phyloP scores from a whole-genome alignment of 2,329 filamentous ascomycete genomes.

The Thelonectria discophora region DNA sequence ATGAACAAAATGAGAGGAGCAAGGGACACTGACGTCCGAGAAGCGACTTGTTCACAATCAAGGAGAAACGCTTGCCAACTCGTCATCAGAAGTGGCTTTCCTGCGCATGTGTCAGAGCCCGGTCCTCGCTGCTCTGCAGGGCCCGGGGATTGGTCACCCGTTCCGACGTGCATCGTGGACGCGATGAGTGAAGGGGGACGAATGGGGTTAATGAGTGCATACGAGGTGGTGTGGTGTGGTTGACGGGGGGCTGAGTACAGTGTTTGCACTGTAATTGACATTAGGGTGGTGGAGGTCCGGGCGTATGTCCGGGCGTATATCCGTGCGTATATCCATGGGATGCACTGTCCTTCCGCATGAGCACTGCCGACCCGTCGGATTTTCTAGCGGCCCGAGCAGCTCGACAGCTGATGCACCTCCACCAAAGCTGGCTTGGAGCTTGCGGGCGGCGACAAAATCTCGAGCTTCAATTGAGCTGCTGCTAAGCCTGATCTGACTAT shows the following conservation, averaged over 20 bases:
- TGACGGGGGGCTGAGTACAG: not conserved
- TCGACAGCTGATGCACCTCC: conserved; percentile 12
- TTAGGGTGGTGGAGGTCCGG: not conserved
- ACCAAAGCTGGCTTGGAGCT: conserved; percentile 19
- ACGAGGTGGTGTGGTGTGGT: conserved; percentile 24
- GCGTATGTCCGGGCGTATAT: not conserved
- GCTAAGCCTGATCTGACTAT: not conserved
- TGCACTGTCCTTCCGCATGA: not conserved
- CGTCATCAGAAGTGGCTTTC: conserved; percentile 22
- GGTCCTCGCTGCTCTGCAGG: conserved; percentile 12
- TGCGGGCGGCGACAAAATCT: conserved; percentile 24
- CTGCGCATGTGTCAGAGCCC: conserved; percentile 22
- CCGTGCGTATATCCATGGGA: no score
- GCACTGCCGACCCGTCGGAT: conserved; percentile 25
- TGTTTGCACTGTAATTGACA: conserved; percentile 1
- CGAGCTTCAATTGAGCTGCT: conserved; percentile 5
- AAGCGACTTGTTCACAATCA: conserved; percentile 10
- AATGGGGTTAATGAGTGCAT: conserved; percentile 17
- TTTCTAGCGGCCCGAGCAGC: conserved; percentile 38
- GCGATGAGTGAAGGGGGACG: conserved; percentile 9
- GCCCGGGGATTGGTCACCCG: conserved; percentile 17
- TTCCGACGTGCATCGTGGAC: conserved; percentile 14
- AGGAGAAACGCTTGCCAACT: conserved; percentile 7
- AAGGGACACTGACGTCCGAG: conserved; percentile 4
- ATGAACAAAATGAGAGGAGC: conserved; percentile 2